These are phyloP conservation scores for Turritis glabra DNA, from an alignment of 345 rosid species.

Conservation along the genomic window DNA sequence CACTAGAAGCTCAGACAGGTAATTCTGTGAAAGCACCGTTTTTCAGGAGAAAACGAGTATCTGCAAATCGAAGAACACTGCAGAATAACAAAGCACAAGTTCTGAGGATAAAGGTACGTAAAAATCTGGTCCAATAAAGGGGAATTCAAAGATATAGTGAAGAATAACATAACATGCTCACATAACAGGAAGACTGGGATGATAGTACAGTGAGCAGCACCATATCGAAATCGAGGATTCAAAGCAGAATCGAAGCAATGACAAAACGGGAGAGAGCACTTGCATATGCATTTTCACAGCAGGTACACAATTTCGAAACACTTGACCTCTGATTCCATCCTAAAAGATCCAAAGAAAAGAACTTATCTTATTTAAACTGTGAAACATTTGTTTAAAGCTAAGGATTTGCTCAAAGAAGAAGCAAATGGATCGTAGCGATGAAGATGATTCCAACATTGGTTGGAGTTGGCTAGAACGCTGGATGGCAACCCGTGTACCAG, in stretches of 20 bases:
- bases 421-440: constrained; percentile 43
- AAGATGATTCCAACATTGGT: constrained; percentile 52
- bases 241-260: constrained; percentile 68
- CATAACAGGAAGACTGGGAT: constrained; percentile 83
- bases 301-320: constrained; percentile 43
- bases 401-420: constrained; percentile 72
- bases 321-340: background rate
- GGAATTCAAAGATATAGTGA: background rate
- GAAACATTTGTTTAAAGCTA: constrained; percentile 43
- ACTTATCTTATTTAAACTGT: background rate
- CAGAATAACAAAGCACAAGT: constrained; percentile 54
- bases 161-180: constrained; percentile 8
- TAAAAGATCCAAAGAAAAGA: background rate
- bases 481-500: constrained; percentile 87
- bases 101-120: constrained; percentile 57
- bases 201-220: constrained; percentile 87
- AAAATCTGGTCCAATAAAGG: background rate
- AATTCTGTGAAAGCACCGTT: constrained; percentile 53
- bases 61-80: constrained; percentile 33
- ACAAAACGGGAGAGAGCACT: constrained; percentile 82
- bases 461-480: constrained; percentile 90
- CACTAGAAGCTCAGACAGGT: constrained; percentile 73
- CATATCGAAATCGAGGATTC: constrained; percentile 60
- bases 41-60: constrained; percentile 41
- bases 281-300: constrained; percentile 91